Evolutionary conservation across 371 early-diverging fungal genomes (phyloP).

Genomic region (Mortierella sp.): DNA sequence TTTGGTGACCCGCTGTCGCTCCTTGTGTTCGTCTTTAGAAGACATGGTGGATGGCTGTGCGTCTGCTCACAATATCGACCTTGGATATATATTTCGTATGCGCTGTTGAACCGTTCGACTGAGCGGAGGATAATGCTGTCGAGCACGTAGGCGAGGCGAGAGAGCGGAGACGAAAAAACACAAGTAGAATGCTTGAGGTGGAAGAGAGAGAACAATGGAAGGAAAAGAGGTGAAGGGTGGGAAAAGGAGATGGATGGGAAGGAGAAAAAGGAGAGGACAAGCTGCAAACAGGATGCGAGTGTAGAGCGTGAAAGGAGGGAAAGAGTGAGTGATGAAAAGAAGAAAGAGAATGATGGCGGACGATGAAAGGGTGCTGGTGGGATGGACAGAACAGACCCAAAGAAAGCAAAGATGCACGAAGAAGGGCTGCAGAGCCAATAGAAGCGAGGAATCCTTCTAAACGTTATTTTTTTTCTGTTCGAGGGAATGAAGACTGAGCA

Average conservation of each 20-base stretch:
- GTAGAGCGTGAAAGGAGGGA: background rate
- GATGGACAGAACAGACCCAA: slow-evolving; percentile 19
- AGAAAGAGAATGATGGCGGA: background rate
- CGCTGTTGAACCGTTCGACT: slow-evolving; percentile 3
- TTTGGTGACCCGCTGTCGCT: slow-evolving; percentile 44
- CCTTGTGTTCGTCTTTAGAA: slow-evolving; percentile 40
- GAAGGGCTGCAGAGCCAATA: slow-evolving; percentile 1
- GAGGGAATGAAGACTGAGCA: background rate
- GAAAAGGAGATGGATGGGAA: background rate
- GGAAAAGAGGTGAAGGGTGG: no score
- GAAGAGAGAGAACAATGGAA: background rate
- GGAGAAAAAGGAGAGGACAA: background rate
- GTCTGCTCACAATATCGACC: background rate
- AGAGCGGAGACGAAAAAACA: background rate
- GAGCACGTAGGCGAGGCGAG: background rate
- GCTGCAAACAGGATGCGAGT: background rate
- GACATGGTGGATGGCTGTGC: slow-evolving; percentile 20
- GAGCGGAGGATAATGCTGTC: background rate
- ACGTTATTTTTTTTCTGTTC: background rate
- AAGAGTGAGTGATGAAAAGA: background rate
- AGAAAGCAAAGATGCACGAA: slow-evolving; percentile 5
- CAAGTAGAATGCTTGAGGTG: background rate
- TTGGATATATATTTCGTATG: background rate
- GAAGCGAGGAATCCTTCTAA: slow-evolving; percentile 8
- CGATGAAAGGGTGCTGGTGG: background rate